Percentiles rank a stretch among this genome's conserved stretches.
phyloP scores from a whole-genome alignment of 176 grass and related monocot genomes.

The Triticum urartu region DNA sequence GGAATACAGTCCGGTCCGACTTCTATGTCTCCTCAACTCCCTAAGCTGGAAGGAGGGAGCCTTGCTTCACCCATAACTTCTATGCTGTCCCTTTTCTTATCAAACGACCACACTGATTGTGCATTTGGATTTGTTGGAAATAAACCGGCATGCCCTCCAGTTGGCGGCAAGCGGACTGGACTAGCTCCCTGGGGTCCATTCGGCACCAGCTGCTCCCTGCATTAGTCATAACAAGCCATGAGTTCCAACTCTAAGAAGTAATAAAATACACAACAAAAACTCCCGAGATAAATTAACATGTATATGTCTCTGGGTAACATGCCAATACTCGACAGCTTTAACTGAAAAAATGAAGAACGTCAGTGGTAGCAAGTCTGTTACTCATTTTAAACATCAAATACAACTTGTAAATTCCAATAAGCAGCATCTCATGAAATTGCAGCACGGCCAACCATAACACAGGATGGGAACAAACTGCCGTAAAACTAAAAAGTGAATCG shows the following conservation, averaged over 20 bases:
- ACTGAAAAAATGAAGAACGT: not conserved
- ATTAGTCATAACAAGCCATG: slow-evolving; percentile 2
- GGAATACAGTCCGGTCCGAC: slow-evolving; percentile 43
- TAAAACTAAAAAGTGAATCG: not conserved
- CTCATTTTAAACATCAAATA: not conserved
- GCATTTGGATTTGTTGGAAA: slow-evolving; percentile 53
- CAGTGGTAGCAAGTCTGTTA: not conserved
- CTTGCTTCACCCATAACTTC: slow-evolving; percentile 38
- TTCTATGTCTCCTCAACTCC: slow-evolving; percentile 19
- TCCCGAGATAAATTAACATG: not conserved
- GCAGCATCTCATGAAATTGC: not conserved
- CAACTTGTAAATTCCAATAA: not conserved
- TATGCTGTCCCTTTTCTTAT: slow-evolving; percentile 59
- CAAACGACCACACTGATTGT: slow-evolving; percentile 77
- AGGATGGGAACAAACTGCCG: not conserved
- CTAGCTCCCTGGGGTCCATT: slow-evolving; percentile 44
- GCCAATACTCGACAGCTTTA: not conserved
- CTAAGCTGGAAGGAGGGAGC: slow-evolving; percentile 15
- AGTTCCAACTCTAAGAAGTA: not conserved
- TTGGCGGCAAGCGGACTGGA: slow-evolving; percentile 18
- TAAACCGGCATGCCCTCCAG: slow-evolving; percentile 31
- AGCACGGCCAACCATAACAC: slow-evolving; percentile 8
- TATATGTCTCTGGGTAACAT: not conserved
- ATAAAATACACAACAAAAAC: not conserved
- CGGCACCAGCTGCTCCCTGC: slow-evolving; percentile 48